phyloP scores from a whole-genome alignment of 2,329 filamentous ascomycete genomes.

The Ascochyta rabiei region DNA sequence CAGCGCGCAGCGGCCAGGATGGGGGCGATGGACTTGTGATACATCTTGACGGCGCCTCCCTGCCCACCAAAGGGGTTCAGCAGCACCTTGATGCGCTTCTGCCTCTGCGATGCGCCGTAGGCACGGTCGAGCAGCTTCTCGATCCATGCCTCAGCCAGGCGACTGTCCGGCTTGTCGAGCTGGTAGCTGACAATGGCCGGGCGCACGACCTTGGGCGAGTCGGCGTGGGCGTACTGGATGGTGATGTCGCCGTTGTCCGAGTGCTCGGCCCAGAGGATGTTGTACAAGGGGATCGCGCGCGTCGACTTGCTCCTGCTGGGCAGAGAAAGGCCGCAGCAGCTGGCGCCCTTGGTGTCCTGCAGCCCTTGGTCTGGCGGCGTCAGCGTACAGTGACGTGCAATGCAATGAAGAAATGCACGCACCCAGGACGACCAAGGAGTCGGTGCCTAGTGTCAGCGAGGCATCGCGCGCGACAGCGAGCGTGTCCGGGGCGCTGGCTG shows the following conservation, averaged over 20 bases:
- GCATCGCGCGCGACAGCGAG: slow-evolving; percentile 63
- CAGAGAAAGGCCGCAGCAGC: slow-evolving; percentile 62
- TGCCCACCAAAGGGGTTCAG: slow-evolving; percentile 92
- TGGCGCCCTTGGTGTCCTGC: slow-evolving; percentile 54
- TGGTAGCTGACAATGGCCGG: slow-evolving; percentile 67
- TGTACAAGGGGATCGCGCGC: slow-evolving; percentile 74
- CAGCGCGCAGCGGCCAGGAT: slow-evolving; percentile 83
- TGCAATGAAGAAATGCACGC: slow-evolving; percentile 21
- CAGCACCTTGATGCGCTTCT: slow-evolving; percentile 83
- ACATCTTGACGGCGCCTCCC: slow-evolving; percentile 74
- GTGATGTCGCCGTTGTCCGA: slow-evolving; percentile 63
- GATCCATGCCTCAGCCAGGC: slow-evolving; percentile 66
- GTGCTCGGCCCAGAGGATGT: slow-evolving; percentile 81
- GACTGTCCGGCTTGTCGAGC: slow-evolving; percentile 58
- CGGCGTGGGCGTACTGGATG: slow-evolving; percentile 73
- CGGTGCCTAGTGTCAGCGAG: slow-evolving; percentile 64
- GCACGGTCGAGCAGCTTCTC: slow-evolving; percentile 69
- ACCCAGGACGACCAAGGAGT: slow-evolving; percentile 66
- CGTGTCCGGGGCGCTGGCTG: slow-evolving; percentile 43
- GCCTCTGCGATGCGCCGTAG: slow-evolving; percentile 71
- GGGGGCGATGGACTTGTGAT: slow-evolving; percentile 76
- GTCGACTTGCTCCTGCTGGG: slow-evolving; percentile 58
- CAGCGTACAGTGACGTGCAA: background rate
- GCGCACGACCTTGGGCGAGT: slow-evolving; percentile 62
- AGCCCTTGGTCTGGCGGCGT: slow-evolving; percentile 59